phyloP scores from a whole-genome alignment of 202 grass and related monocot genomes.

The Panicum virgatum region DNA sequence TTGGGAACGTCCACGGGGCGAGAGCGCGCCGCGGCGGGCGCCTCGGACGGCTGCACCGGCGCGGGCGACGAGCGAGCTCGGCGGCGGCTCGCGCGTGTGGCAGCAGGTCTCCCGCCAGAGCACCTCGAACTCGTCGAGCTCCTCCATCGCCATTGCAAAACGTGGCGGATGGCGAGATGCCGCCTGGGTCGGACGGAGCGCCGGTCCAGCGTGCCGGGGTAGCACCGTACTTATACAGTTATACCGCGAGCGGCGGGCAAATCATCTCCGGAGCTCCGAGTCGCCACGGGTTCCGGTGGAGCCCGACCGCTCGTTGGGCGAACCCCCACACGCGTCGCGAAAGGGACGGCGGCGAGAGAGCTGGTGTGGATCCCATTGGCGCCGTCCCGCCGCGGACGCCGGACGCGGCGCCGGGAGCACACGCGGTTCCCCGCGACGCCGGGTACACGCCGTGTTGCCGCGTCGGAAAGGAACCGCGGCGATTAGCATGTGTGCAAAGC shows the following conservation, averaged over 20 bases:
- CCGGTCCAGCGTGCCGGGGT: too few species aligned
- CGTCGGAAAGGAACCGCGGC: conserved; percentile 16
- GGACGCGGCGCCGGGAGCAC: conserved; percentile 43
- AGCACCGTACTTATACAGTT: conserved; percentile 26
- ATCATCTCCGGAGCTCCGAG: not conserved
- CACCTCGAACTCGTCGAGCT: conserved; percentile 52
- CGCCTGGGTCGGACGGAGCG: not conserved
- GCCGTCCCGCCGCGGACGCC: conserved; percentile 32
- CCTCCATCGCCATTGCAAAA: conserved; percentile 30
- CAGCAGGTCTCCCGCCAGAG: conserved; percentile 44
- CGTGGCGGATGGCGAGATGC: not conserved
- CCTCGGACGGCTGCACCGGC: not conserved
- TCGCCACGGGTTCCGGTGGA: not conserved
- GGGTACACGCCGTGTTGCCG: conserved; percentile 30
- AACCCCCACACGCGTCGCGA: not conserved
- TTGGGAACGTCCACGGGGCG: conserved; percentile 34
- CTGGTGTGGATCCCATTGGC: conserved; percentile 7
- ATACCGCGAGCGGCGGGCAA: not conserved
- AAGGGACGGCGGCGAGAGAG: not conserved
- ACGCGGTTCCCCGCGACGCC: not conserved
- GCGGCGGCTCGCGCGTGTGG: not conserved
- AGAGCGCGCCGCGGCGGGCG: not conserved
- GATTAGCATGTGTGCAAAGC: not conserved
- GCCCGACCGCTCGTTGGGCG: not conserved
- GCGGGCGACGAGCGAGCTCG: not conserved